Conservation (phyloP, 2,329 filamentous ascomycete genomes). For the Trichoderma afroharzianum region DNA sequence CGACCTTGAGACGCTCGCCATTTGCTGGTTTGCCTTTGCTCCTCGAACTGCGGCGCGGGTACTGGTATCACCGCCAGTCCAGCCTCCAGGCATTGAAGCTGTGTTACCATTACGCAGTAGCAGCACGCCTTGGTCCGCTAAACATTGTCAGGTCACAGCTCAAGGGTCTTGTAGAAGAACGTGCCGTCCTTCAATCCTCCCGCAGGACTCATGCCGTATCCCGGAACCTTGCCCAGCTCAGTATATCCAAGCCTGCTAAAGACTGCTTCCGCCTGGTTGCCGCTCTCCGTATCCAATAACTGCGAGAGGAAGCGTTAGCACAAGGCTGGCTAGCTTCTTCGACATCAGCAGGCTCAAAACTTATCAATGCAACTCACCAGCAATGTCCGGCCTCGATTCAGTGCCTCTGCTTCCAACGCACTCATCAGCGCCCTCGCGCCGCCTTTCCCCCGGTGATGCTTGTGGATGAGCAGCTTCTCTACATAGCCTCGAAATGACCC, state of each 20-base stretch:
- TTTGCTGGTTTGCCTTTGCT: neutral
- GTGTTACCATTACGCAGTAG: neutral
- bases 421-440: constrained; percentile 50
- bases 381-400: constrained; percentile 44
- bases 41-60: neutral
- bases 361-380: constrained; percentile 43
- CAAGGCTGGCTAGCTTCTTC: neutral
- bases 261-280: constrained; percentile 49
- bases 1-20: neutral
- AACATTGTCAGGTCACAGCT: neutral
- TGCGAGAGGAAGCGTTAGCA: constrained; percentile 23
- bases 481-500: constrained; percentile 52
- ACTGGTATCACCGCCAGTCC: neutral
- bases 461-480: constrained; percentile 56
- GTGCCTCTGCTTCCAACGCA: constrained; percentile 54
- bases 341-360: neutral
- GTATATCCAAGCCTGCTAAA: constrained; percentile 56
- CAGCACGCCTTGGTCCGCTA: neutral
- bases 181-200: constrained; percentile 48
- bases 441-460: constrained; percentile 47
- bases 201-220: constrained; percentile 48
- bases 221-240: constrained; percentile 53
- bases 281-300: constrained; percentile 52
- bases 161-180: constrained; percentile 58
- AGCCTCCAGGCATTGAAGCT: neutral